These are phyloP conservation scores for Thuja plicata DNA, from an alignment of 83 land plant genomes.

Conservation along the genomic window DNA sequence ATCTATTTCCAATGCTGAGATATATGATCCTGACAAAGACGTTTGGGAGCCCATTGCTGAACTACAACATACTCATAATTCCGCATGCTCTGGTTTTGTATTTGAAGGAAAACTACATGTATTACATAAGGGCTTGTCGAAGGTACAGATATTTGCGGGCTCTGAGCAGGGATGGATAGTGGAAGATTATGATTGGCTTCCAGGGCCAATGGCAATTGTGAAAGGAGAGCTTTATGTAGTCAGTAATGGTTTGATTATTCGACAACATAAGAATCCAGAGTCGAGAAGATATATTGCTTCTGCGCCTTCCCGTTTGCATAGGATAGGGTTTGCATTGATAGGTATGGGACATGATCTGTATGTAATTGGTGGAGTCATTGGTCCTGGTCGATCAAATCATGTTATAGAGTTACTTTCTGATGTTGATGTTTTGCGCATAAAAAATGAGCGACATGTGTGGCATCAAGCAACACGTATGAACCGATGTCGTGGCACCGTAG, in stretches of 20 bases:
- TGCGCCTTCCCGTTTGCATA: slow-evolving; percentile 57
- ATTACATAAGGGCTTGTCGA: slow-evolving; percentile 72
- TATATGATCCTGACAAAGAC: slow-evolving; percentile 75
- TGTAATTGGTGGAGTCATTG: slow-evolving; percentile 82
- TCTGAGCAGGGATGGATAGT: slow-evolving; percentile 50
- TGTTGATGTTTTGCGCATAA: slow-evolving; percentile 67
- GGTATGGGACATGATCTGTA: slow-evolving; percentile 77
- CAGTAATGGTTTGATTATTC: slow-evolving; percentile 54
- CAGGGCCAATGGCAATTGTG: slow-evolving; percentile 89
- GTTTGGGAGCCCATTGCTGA: slow-evolving; percentile 77
- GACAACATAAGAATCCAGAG: slow-evolving; percentile 44
- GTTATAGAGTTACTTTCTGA: slow-evolving; percentile 55
- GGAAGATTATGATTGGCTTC: slow-evolving; percentile 67
- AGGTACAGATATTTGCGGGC: slow-evolving; percentile 65
- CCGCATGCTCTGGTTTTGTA: slow-evolving; percentile 83
- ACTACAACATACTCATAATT: slow-evolving; percentile 62
- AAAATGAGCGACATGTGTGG: slow-evolving; percentile 68
- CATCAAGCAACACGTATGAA: slow-evolving; percentile 73
- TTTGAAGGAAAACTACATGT: slow-evolving; percentile 76
- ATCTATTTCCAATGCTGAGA: slow-evolving; percentile 70
- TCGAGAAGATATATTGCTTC: slow-evolving; percentile 39
- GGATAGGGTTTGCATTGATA: slow-evolving; percentile 75
- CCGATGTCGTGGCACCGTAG: slow-evolving; percentile 61
- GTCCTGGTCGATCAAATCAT: slow-evolving; percentile 62
- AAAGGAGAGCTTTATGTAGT: slow-evolving; percentile 67